These are phyloP conservation scores for Fusarium neocosmosporiellum DNA, from an alignment of 2,329 filamentous ascomycete genomes.

Conservation along the genomic window DNA sequence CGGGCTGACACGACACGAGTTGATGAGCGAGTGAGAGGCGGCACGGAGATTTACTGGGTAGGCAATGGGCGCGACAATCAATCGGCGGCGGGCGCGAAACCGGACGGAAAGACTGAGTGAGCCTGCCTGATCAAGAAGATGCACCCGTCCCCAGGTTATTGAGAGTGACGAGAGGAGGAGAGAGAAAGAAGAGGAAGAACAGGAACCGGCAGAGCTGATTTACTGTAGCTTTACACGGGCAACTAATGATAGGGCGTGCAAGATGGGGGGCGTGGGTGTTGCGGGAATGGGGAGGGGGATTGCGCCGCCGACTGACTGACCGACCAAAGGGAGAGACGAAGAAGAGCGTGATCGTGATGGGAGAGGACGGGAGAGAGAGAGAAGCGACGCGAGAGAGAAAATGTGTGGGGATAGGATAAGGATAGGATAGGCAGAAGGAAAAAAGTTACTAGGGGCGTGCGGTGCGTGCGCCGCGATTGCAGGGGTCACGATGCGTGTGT, in stretches of 20 bases:
- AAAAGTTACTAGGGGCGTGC: conserved; percentile 23
- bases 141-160: background rate
- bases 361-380: background rate
- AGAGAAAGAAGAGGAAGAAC: background rate
- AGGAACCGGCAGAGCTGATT: background rate
- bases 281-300: conserved; percentile 28
- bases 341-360: conserved; percentile 4
- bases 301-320: conserved; percentile 11
- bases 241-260: background rate
- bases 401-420: conserved; percentile 15
- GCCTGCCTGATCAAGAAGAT: background rate
- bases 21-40: conserved; percentile 12
- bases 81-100: background rate
- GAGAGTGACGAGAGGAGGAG: background rate
- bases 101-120: background rate
- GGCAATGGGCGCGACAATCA: conserved; percentile 7
- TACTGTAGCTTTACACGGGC: background rate
- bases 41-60: conserved; percentile 26
- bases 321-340: conserved; percentile 34
- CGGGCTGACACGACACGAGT: conserved; percentile 47
- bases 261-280: conserved; percentile 26
- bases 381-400: background rate
- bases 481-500: background rate
- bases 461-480: background rate
- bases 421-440: background rate